Evolutionary conservation across 2,329 filamentous ascomycete genomes (phyloP), one percentile per base, ranked within the genome.

Genomic region (Thelonectria olida): DNA sequence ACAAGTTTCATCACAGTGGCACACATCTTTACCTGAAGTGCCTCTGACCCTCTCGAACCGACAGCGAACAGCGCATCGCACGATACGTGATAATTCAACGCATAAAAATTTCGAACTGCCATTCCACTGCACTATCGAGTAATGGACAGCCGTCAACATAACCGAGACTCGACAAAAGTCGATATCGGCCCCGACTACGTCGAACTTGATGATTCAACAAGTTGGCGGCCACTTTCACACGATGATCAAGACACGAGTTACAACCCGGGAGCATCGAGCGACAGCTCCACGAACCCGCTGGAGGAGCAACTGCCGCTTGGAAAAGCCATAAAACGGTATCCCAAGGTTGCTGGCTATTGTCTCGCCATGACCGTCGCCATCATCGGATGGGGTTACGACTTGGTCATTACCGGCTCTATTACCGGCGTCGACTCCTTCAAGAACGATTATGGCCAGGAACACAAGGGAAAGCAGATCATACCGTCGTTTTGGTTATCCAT

Each of bases 351-450:
- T 4, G 64, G 44, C 0, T 75, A 72, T 23, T 73, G 69, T 9
- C 49, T 75, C 2, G 67, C 61, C 12, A 67, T 75, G 45, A 66
- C 70, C 2, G 58, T 74, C 2, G 66, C 72, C 6, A 62, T 75
- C 4, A 55, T 74, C 15, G 73, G 73, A 17, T 75, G 72, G 73
- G 73, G 73, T 1, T 74, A 75, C 45, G 70, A 71, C n/a, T 45
- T 70, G 1, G 64, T 72, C 2, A 60, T 75, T 1, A 65, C 75
- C 0, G 72, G 73, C 5, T 55, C 69, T 5, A 65, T 75, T 15
- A 68, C 64, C 6, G 69, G 67, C 2, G 72, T 71, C 0, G 73
- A 75, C 7, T 58, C 68, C 1, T 75, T 75, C n/a, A 63, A 72
- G 4, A 49, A 54, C 6, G 73, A 75, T 52, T 75, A 73, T 9